Conservation (phyloP, 495 filamentous ascomycete species). For the Penicillium bialowiezense region DNA sequence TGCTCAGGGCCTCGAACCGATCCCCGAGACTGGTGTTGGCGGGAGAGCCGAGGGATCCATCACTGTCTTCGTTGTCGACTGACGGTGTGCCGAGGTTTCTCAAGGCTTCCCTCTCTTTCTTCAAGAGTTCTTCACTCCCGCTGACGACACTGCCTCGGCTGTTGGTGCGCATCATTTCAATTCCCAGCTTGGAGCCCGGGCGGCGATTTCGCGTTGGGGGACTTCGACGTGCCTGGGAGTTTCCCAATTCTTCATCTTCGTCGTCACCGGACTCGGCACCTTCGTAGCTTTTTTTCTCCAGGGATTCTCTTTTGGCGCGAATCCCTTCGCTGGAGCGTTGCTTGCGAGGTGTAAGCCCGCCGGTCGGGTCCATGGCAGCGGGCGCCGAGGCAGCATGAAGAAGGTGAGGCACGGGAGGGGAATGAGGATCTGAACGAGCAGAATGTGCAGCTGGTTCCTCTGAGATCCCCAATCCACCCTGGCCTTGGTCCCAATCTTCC, state of each 20-base stretch:
- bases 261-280: conserved; percentile 86
- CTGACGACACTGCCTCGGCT: conserved; percentile 80
- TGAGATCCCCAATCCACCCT: conserved; percentile 68
- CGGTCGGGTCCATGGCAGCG: conserved; percentile 51
- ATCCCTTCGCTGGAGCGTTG: conserved; percentile 77
- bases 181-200: conserved; percentile 78
- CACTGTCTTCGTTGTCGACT: conserved; percentile 20
- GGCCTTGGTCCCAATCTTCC: conserved; percentile 68
- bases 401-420: conserved; percentile 48
- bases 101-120: conserved; percentile 36
- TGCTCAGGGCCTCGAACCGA: conserved; percentile 36
- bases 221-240: conserved; percentile 54
- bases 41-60: conserved; percentile 25
- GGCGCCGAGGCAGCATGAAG: conserved; percentile 68
- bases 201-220: conserved; percentile 50
- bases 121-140: conserved; percentile 42
- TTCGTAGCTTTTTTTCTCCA: conserved; percentile 73
- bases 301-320: conserved; percentile 68
- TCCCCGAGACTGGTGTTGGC: conserved; percentile 31
- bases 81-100: conserved; percentile 24
- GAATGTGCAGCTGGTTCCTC: conserved; percentile 33
- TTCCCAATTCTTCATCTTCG: conserved; percentile 85
- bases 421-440: conserved; percentile 25
- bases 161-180: conserved; percentile 95
- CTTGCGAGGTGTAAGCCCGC: conserved; percentile 52